A percentile compares a stretch with the other conserved stretches of the same genome.
Conservation (phyloP, 2,329 filamentous ascomycete species). For the Calonectria pteridis region DNA sequence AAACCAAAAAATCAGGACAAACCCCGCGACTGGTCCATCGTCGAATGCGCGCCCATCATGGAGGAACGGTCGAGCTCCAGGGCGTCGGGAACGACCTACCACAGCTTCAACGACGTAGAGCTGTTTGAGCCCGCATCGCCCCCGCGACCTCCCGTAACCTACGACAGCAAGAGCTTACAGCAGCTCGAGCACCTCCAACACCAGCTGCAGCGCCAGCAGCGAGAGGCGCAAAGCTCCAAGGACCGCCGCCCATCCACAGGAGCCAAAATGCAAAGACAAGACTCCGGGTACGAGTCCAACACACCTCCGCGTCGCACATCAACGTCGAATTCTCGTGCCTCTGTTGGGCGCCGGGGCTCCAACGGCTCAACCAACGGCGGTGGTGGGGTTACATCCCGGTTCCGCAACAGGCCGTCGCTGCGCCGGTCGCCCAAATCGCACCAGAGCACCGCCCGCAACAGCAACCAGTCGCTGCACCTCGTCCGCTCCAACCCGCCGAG, state of each 20-base stretch:
- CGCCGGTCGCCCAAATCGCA: slow-evolving; percentile 57
- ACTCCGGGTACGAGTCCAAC: slow-evolving; percentile 70
- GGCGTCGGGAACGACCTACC: slow-evolving; percentile 64
- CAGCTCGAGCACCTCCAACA: slow-evolving; percentile 39
- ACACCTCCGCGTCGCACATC: slow-evolving; percentile 54
- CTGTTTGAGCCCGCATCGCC: slow-evolving; percentile 56
- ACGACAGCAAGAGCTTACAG: slow-evolving; percentile 35
- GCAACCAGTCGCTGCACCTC: slow-evolving; percentile 52
- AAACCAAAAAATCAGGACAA: neutral
- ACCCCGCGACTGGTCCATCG: neutral
- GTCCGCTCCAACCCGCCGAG: slow-evolving; percentile 49
- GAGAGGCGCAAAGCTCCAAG: slow-evolving; percentile 36
- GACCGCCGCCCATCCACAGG: slow-evolving; percentile 48
- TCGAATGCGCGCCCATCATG: slow-evolving; percentile 44
- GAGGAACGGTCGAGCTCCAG: slow-evolving; percentile 56
- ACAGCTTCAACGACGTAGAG: slow-evolving; percentile 67
- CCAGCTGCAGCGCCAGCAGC: slow-evolving; percentile 39
- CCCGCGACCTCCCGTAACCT: slow-evolving; percentile 42
- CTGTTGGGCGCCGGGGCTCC: slow-evolving; percentile 51
- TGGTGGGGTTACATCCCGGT: slow-evolving; percentile 42
- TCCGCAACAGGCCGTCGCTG: slow-evolving; percentile 56
- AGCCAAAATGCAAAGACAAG: slow-evolving; percentile 64
- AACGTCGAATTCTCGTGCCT: slow-evolving; percentile 47
- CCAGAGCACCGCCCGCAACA: slow-evolving; percentile 37
- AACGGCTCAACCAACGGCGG: slow-evolving; percentile 44